Evolutionary conservation across 2,329 filamentous ascomycete species (phyloP).

Genomic region (Amauroascus verrucosus): DNA sequence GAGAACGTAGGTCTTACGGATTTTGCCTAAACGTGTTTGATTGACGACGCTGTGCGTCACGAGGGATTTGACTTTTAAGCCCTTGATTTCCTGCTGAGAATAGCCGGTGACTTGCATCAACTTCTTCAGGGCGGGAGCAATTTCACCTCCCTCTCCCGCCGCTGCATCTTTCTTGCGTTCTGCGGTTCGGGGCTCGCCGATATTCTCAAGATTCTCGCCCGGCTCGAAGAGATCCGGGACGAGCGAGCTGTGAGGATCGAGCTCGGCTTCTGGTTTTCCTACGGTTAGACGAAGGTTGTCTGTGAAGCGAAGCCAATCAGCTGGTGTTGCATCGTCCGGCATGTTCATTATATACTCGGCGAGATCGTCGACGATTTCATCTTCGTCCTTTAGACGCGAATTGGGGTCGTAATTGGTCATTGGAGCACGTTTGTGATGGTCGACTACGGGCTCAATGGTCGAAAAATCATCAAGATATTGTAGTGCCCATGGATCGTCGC

Average conservation of each 20-base stretch:
- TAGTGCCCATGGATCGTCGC: constrained; percentile 61
- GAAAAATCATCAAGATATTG: constrained; percentile 77
- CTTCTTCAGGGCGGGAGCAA: constrained; percentile 28
- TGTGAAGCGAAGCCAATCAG: constrained; percentile 35
- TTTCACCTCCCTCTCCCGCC: constrained; percentile 17
- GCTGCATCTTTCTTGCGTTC: constrained; percentile 18
- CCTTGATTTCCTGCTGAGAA: constrained; percentile 37
- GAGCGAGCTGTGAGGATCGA: constrained; percentile 40
- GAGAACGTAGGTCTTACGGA: constrained; percentile 63
- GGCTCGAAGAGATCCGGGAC: constrained; percentile 44
- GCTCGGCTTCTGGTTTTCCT: constrained; percentile 42
- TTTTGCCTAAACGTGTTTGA: constrained; percentile 93
- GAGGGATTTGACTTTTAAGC: constrained; percentile 59
- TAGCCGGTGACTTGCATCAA: constrained; percentile 50
- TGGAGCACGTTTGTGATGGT: constrained; percentile 51
- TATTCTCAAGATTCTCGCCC: constrained; percentile 26
- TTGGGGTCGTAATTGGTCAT: constrained; percentile 45
- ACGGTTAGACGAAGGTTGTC: constrained; percentile 42
- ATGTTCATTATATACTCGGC: constrained; percentile 35
- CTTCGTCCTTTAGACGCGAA: constrained; percentile 51
- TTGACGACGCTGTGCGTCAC: constrained; percentile 69
- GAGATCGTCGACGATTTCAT: constrained; percentile 53
- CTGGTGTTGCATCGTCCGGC: constrained; percentile 40
- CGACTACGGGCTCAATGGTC: constrained; percentile 63
- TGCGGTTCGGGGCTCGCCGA: constrained; percentile 11